Evolutionary conservation across 2,329 filamentous ascomycete genomes (phyloP).

Genomic region (Cladobotryum mycophilum): DNA sequence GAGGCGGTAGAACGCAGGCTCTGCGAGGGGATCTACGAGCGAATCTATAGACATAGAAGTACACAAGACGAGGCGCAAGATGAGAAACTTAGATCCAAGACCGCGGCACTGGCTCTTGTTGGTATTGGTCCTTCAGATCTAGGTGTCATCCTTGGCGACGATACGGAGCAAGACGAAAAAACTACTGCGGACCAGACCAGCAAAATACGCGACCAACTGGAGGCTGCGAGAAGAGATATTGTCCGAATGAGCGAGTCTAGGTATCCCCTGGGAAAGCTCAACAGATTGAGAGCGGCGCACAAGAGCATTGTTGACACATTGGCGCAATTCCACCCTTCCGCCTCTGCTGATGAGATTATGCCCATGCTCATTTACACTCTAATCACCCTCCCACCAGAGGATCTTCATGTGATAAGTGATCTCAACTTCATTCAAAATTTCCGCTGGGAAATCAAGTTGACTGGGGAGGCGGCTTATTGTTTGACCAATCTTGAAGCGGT

Average conservation of each 20-base stretch:
- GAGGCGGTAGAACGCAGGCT: conserved; percentile 85
- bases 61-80: conserved; percentile 94
- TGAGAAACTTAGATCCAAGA: conserved; percentile 89
- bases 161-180: conserved; percentile 45
- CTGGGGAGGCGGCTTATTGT: conserved; percentile 93
- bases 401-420: conserved; percentile 87
- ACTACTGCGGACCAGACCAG: conserved; percentile 52
- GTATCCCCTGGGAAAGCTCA: conserved; percentile 86
- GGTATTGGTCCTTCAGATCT: conserved; percentile 85
- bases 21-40: conserved; percentile 78
- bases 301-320: conserved; percentile 90
- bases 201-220: conserved; percentile 67
- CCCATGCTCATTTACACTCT: conserved; percentile 95
- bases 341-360: conserved; percentile 94
- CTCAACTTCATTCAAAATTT: conserved; percentile 92
- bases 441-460: conserved; percentile 75
- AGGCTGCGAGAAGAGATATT: conserved; percentile 62
- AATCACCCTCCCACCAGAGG: conserved; percentile 81
- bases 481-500: conserved; percentile 93
- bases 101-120: conserved; percentile 81
- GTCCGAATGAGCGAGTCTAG: conserved; percentile 78
- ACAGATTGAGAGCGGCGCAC: conserved; percentile 80
- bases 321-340: conserved; percentile 63
- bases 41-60: conserved; percentile 84
- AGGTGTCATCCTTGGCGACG: conserved; percentile 64